These are phyloP conservation scores for Incumbomyces lentus DNA, from an alignment of 2,329 filamentous ascomycete genomes.

Conservation along the genomic window DNA sequence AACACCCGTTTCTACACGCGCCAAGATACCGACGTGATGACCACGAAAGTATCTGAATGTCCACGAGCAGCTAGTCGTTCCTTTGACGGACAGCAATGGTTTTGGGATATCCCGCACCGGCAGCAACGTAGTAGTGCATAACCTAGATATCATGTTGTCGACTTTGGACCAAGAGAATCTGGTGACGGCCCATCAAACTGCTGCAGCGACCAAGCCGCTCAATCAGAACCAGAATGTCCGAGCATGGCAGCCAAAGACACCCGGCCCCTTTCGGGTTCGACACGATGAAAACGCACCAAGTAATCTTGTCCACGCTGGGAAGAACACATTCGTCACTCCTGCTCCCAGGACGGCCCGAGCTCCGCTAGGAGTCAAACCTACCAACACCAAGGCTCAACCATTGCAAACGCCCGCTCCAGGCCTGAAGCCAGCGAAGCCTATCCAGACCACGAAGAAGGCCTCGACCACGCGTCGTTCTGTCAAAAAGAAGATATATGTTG, in stretches of 20 bases:
- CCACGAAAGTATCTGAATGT: too few relatives aligned
- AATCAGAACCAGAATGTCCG: conserved; percentile 48
- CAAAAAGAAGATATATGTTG: conserved; percentile 41
- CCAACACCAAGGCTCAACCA: conserved; percentile 72
- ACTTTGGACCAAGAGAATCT: conserved; percentile 81
- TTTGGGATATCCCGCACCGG: background rate
- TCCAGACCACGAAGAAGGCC: conserved; percentile 52
- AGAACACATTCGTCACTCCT: conserved; percentile 66
- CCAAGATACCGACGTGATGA: too few relatives aligned
- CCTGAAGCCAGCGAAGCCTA: conserved; percentile 46
- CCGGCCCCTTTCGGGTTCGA: conserved; percentile 57
- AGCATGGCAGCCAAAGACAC: conserved; percentile 63
- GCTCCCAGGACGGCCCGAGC: conserved; percentile 54
- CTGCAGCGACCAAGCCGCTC: conserved; percentile 59
- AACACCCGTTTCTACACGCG: conserved; percentile 13
- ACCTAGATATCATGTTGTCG: conserved; percentile 54
- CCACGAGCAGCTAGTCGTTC: too few relatives aligned
- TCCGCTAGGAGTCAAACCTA: conserved; percentile 86
- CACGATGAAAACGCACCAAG: conserved; percentile 77
- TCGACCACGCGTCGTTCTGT: conserved; percentile 52
- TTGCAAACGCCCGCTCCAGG: conserved; percentile 58
- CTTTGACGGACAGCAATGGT: too few relatives aligned
- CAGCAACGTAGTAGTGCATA: background rate
- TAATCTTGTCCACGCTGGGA: conserved; percentile 44
- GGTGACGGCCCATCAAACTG: conserved; percentile 62